Base-by-base conservation (phyloP, 139 green algal genomes). In the Volvox reticuliferus region DNA sequence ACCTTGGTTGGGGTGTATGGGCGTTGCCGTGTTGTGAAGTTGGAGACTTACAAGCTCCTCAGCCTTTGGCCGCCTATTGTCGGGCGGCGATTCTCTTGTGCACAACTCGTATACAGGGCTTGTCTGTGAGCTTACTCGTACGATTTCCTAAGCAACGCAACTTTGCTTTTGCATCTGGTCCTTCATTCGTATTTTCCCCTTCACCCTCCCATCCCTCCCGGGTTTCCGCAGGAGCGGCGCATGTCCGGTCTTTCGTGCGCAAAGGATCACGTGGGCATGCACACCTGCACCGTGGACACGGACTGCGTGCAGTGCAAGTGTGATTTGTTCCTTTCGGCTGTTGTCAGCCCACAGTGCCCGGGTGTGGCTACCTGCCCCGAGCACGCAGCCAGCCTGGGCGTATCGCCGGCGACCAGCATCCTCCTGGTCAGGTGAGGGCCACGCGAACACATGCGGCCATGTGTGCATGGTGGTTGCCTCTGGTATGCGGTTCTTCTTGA, bases 241-340 rank as follows among this genome's bases (percentile, higher is more conserved):
- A 95, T 96, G 93, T 85, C 22, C 3, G 32, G 30, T 5, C 71
- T 44, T 44, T 30, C 32, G 50, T 89, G 36, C 24, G 83, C 89
- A 21, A 88, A 85, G n/a, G 93, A 95, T 69, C 77, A 65, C 1
- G 33, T 19, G 2, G 96, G 94, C 26, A 32, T 96, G 83, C 91
- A 96, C 82, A 91, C 88, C 36, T 88, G 96, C 90, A 97, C 44
- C 44, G 44, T 55, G 5, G 44, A 55, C 44, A 55, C 94, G 26
- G 94, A 96, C 93, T 98, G 97, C 88, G 35, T 85, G 0, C 76
- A 91, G 50, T 98, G 97, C 93, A 93, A 93, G 37, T 92, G 90
- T 73, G 97, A 98, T 92, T 93, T 98, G 36, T 97, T 91, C 91
- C 93, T 98, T 24, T 95, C 93, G 1, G 94, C 95, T 0, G 94